Evolutionary conservation across 129 eudicot genomes (phyloP).

Genomic region (Erigeron canadensis): DNA sequence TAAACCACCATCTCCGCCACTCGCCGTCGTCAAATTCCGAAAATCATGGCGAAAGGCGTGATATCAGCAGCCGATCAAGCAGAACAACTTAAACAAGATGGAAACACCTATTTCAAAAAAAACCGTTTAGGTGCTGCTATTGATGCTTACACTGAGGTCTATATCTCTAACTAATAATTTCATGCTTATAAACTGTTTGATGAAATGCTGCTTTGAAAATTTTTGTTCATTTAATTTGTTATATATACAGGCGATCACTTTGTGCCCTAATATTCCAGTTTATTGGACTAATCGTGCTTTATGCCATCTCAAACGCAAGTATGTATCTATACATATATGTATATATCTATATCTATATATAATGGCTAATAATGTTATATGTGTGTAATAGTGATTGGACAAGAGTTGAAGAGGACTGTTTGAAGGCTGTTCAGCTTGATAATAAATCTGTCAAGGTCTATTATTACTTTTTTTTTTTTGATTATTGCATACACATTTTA

Average conservation of each 20-base stretch:
- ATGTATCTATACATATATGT: conserved; percentile 28
- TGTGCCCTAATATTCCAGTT: conserved; percentile 87
- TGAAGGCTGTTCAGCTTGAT: conserved; percentile 30
- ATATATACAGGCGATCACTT: conserved; percentile 69
- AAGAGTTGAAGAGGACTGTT: conserved; percentile 32
- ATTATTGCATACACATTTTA: not conserved
- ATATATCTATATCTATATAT: not conserved
- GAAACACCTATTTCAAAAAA: conserved; percentile 60
- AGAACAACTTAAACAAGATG: conserved; percentile 70
- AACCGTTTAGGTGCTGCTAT: conserved; percentile 77
- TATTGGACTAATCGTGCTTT: conserved; percentile 92
- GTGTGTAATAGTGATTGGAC: conserved; percentile 31
- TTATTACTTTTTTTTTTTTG: not conserved
- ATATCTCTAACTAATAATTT: not conserved
- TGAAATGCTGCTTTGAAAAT: conserved; percentile 12
- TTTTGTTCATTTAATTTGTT: conserved; percentile 14
- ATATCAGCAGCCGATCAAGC: conserved; percentile 60
- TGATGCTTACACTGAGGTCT: conserved; percentile 89
- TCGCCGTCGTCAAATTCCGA: conserved; percentile 10
- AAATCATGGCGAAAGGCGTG: conserved; percentile 34
- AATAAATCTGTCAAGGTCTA: conserved; percentile 34
- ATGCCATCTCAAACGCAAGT: conserved; percentile 80
- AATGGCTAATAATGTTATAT: not conserved
- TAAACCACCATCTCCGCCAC: conserved; percentile 14
- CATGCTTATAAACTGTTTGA: conserved; percentile 21